Evolutionary conservation across 2,329 filamentous ascomycete genomes (phyloP), one percentile per base, ranked within the genome.

Genomic region (Ophiocordyceps robertsii): DNA sequence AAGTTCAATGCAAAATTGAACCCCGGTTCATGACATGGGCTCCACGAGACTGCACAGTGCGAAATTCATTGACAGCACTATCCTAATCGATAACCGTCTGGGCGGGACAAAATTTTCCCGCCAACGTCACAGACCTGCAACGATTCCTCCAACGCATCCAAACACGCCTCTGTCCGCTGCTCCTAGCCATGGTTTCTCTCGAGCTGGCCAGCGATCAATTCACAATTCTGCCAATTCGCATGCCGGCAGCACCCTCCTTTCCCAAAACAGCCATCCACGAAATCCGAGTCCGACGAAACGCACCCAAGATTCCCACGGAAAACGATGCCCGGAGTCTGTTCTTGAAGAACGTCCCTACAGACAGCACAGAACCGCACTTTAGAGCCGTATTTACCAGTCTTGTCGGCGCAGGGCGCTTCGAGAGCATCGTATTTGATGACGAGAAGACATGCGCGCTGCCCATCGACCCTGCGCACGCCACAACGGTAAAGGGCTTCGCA

Each of bases 271-370:
- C 79, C 44, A 77, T 76, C 40, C 92, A 96, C 65, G 86, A 89
- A 63, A 69, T 96, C 54, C 95, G 95, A 65, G 65, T 96, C 43
- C 85, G 86, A 50, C 78, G 78, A 43, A 89, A 96, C 62, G 73
- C 80, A 38, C 88, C 90, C 46, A 86, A 83, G 63, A 73, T 84
- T 35, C 78, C 84, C 13, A 83, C 82, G 8, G 69, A 74, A 43
- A 74, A 84, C 60, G 83, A 90, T 52, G 67, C 77, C 14, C 80
- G 89, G 52, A 88, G 84, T 47, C 72, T 98, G 16, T 98, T 95
- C 63, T 59, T 94, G n/a, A 84, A 89, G 49, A 96, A 98, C 55
- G 66, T 93, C 1, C 92, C 92, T 7, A 70, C 82, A 48, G 89
- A 95, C 57, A 81, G 86, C 45, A 93, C 86, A 5, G 80, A 86